Evolutionary conservation across 2,329 filamentous ascomycete species (phyloP), one percentile per base, ranked within the genome.

Genomic region (Trichoderma oligosporum): DNA sequence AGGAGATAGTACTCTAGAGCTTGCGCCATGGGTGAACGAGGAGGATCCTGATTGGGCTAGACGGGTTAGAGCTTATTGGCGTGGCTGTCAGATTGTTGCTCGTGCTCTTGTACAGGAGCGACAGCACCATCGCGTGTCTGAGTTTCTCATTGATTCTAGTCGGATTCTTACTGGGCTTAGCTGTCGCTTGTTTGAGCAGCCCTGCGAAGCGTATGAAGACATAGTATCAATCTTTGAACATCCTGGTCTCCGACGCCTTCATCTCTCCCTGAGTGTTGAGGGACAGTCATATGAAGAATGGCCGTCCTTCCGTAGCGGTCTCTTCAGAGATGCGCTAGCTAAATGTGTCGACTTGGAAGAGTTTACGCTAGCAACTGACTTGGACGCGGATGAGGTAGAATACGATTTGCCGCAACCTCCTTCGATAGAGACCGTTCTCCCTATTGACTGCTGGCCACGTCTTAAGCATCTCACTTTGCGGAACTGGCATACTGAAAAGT

Each of bases 401-500:
- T 16, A 52, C 18, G 24, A 45, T n/a, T n/a, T n/a, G n/a, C n/a
- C n/a, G 39, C 4, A 61, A 8, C 61, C 53, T 0, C 18, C 66
- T 5, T 64, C 69, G 0, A 57, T 75, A 6, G 44, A 57, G 2
- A 62, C 42, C 2, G 65, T 74, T 4, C 66, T 74, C 12, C 68
- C 71, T 0, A 12, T 70, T 3, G 58, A 67, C 0, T 61, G 57
- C 1, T 72, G 66, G 71, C 36, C 57, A 0, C 59, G 56, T 0
- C 61, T 76, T 6, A 61, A 60, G 0, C 69, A 71, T 27, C 70
- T 74, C 57, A 59, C 62, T 2, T 62, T 74, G 2, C 66, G 62
- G 1, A 45, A 61, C 12, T 67, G 68, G 5, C 12, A 65, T 0
- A 64, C 72, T 0, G 48, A 45, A 20, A 56, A 67, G 27, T 42